A percentile compares a stretch with the other conserved stretches of the same genome.
These are phyloP conservation scores for Dendrobium nobile DNA, from an alignment of 106 monocot species.

Conservation along the genomic window DNA sequence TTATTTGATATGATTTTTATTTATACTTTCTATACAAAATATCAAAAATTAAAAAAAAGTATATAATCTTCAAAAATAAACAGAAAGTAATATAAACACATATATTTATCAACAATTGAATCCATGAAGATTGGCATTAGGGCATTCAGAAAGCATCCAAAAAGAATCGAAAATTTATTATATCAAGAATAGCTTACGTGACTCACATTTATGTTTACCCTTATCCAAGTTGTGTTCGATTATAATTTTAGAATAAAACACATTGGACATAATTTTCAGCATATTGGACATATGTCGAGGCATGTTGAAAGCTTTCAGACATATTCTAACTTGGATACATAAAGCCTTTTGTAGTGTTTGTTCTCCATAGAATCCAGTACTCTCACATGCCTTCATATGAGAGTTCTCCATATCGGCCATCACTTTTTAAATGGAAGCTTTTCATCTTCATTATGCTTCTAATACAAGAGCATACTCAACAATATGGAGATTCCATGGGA, in stretches of 20 bases:
- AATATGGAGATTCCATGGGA: background rate
- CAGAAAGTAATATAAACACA: no score
- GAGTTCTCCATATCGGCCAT: background rate
- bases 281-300: background rate
- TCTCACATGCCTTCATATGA: background rate
- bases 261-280: background rate
- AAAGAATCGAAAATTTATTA: background rate
- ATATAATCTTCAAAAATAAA: background rate
- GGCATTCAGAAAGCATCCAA: no score
- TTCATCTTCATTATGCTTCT: background rate
- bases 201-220: background rate
- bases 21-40: background rate
- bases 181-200: background rate
- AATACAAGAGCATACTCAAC: background rate
- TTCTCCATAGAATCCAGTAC: background rate
- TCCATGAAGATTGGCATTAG: background rate
- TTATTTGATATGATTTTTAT: background rate
- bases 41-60: background rate
- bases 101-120: background rate
- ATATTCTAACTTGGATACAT: no score
- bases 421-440: background rate
- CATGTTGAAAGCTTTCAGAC: no score
- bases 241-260: constrained; percentile 1
- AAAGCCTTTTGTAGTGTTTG: no score
- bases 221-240: background rate